These are phyloP conservation scores for Fusarium ramigenum DNA, from an alignment of 2,329 filamentous ascomycete genomes.

Conservation along the genomic window DNA sequence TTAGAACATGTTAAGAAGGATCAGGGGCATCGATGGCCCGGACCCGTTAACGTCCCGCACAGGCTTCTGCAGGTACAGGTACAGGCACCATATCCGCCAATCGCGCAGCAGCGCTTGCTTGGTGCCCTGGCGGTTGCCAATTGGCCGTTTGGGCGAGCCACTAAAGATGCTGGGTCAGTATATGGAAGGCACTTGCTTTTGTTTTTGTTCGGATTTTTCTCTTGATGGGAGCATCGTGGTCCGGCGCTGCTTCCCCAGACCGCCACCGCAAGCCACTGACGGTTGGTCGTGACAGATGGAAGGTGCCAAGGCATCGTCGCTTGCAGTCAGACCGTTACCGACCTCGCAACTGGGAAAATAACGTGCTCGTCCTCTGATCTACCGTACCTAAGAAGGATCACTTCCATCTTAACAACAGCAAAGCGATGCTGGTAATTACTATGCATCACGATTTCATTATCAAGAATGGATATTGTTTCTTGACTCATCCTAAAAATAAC, in stretches of 20 bases:
- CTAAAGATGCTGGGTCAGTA: background rate
- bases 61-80: constrained; percentile 40
- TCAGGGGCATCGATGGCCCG: constrained; percentile 21
- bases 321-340: background rate
- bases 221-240: background rate
- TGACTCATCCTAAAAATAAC: constrained; percentile 30
- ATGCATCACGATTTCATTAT: background rate
- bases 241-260: constrained; percentile 16
- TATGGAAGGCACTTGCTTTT: constrained; percentile 2
- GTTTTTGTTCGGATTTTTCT: constrained; percentile 4
- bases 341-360: background rate
- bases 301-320: background rate
- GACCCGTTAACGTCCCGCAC: constrained; percentile 6
- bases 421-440: background rate
- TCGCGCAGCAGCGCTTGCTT: constrained; percentile 24
- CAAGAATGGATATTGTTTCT: background rate
- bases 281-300: background rate
- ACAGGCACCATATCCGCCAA: constrained; percentile 34
- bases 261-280: constrained; percentile 19
- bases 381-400: background rate
- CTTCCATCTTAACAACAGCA: background rate
- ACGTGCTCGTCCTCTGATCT: background rate
- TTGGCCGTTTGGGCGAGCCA: constrained; percentile 9
- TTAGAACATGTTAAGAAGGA: constrained; percentile 31
- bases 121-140: background rate